Percentiles rank a stretch among this genome's conserved stretches.
Evolutionary conservation across 2,329 filamentous ascomycete genomes (phyloP).

Genomic region (Sporothrix schenckii): DNA sequence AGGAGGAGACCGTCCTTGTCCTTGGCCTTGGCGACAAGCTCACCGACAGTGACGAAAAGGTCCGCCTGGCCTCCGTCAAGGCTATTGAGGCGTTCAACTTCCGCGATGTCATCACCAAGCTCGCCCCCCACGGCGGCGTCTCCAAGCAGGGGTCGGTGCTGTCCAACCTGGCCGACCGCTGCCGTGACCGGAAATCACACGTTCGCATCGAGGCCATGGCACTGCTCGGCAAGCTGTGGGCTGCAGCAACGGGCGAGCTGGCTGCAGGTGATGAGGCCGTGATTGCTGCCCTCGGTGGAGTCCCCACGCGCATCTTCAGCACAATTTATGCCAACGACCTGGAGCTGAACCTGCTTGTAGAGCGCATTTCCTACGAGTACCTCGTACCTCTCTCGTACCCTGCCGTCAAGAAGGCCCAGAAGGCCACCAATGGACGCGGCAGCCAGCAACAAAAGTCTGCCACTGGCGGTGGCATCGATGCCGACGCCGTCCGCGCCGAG

Average conservation of each 20-base stretch:
- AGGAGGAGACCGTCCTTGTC: conserved; percentile 77
- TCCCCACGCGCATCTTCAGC: conserved; percentile 83
- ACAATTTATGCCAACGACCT: conserved; percentile 87
- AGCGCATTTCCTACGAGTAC: conserved; percentile 82
- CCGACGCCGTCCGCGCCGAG: conserved; percentile 78
- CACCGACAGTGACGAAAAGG: conserved; percentile 85
- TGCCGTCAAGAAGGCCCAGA: conserved; percentile 63
- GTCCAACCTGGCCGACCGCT: conserved; percentile 79
- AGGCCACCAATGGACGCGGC: conserved; percentile 58
- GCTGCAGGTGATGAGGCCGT: conserved; percentile 79
- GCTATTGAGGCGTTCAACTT: conserved; percentile 81
- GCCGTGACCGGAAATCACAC: conserved; percentile 78
- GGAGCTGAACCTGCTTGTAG: conserved; percentile 81
- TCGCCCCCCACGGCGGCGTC: conserved; percentile 75
- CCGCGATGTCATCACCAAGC: conserved; percentile 76
- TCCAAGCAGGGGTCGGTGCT: conserved; percentile 77
- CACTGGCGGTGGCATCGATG: conserved; percentile 54
- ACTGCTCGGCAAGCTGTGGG: conserved; percentile 84
- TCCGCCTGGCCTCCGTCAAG: conserved; percentile 85
- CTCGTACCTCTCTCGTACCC: conserved; percentile 90
- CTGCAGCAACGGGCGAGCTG: conserved; percentile 86
- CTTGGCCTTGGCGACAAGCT: conserved; percentile 77
- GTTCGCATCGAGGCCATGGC: conserved; percentile 88
- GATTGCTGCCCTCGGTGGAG: conserved; percentile 72
- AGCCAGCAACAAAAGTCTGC: conserved; percentile 24